Percentiles rank a stretch among this genome's conserved stretches.
Evolutionary conservation across 2,329 filamentous ascomycete species (phyloP).

Genomic region (Claviceps spartinae): DNA sequence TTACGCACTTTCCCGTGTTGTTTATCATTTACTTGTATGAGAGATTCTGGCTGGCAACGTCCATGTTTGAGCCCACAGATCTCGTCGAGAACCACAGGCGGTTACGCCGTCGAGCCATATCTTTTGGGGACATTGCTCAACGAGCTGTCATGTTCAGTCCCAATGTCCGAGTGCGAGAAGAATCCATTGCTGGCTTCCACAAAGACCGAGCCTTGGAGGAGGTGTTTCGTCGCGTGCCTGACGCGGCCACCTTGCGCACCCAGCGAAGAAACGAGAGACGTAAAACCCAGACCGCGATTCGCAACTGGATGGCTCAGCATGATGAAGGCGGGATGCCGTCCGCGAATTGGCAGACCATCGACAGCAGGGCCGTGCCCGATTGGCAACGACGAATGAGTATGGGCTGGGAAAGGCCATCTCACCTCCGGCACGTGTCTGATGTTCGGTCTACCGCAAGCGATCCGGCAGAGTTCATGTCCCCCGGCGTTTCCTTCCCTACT

Average conservation of each 20-base stretch:
- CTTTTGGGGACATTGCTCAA: constrained; percentile 42
- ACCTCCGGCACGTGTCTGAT: constrained; percentile 39
- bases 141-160: constrained; percentile 60
- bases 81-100: constrained; percentile 59
- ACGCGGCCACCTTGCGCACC: constrained; percentile 45
- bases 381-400: constrained; percentile 41
- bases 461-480: constrained; percentile 47
- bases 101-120: constrained; percentile 34
- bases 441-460: constrained; percentile 48
- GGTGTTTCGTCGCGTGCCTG: constrained; percentile 67
- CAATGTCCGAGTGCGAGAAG: constrained; percentile 59
- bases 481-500: constrained; percentile 19
- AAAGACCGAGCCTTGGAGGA: constrained; percentile 86
- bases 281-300: constrained; percentile 69
- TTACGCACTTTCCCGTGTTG: constrained; percentile 77
- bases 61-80: constrained; percentile 72
- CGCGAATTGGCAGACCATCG: constrained; percentile 35
- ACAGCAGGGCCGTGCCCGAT: constrained; percentile 28
- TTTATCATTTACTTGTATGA: constrained; percentile 84
- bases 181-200: constrained; percentile 75
- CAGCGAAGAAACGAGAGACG: constrained; percentile 50
- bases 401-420: constrained; percentile 32
- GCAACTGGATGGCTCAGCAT: constrained; percentile 76
- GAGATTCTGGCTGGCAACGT: constrained; percentile 58
- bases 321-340: constrained; percentile 35